These are phyloP conservation scores for Xylaria sp. DNA, from an alignment of 2,329 filamentous ascomycete genomes.

Conservation along the genomic window DNA sequence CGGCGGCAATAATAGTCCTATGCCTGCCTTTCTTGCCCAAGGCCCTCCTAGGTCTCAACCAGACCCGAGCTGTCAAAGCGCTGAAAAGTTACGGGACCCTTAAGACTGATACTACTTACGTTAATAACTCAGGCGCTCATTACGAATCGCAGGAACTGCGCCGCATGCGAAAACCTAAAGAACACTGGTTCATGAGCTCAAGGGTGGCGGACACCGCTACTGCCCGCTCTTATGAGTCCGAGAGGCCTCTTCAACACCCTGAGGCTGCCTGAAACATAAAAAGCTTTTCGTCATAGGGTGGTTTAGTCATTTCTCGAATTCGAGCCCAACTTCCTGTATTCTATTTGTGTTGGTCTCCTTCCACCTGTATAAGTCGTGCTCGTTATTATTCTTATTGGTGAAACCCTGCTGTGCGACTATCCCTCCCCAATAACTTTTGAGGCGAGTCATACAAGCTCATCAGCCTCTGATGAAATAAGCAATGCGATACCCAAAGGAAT, in stretches of 20 bases:
- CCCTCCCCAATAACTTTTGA: neutral
- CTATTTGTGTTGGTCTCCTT: neutral
- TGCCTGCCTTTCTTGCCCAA: slow-evolving; percentile 24
- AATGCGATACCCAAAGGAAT: neutral
- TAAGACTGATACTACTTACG: neutral
- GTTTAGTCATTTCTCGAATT: neutral
- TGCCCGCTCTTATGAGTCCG: neutral
- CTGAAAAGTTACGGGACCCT: slow-evolving; percentile 13
- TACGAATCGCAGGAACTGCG: slow-evolving; percentile 12
- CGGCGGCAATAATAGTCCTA: slow-evolving; percentile 26
- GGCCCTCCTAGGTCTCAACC: slow-evolving; percentile 22
- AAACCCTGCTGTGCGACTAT: neutral
- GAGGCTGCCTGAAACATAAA: neutral
- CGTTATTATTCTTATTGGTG: neutral
- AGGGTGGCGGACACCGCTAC: slow-evolving; percentile 2
- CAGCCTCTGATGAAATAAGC: neutral
- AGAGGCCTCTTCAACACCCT: neutral
- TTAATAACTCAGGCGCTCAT: neutral
- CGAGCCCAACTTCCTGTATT: neutral
- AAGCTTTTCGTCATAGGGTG: neutral
- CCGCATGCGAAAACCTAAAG: slow-evolving; percentile 10
- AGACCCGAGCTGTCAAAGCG: slow-evolving; percentile 3
- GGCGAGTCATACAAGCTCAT: neutral
- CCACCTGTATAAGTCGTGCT: neutral
- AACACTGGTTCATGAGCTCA: slow-evolving; percentile 26